Percentiles rank a stretch among this genome's conserved stretches.
phyloP scores from a whole-genome alignment of 495 filamentous ascomycete species.

The Xylaria palmicola region DNA sequence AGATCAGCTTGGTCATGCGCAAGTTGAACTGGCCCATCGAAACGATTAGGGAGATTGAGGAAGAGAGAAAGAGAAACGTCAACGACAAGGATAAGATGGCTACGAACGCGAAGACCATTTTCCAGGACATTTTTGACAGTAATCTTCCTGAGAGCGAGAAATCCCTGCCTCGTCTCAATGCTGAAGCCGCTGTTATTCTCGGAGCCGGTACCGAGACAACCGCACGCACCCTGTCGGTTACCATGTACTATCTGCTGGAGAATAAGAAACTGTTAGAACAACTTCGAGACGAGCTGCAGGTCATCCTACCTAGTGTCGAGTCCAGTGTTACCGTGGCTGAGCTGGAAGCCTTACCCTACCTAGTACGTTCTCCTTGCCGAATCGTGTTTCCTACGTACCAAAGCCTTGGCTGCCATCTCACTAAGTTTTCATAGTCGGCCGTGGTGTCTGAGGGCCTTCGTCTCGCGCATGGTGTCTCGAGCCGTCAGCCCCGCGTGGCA shows the following conservation, averaged over 20 bases:
- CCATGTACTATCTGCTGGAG: conserved; percentile 24
- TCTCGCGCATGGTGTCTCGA: neutral
- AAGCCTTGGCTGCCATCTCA: neutral
- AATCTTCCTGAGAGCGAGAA: neutral
- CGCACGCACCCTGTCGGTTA: conserved; percentile 18
- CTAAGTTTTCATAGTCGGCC: neutral
- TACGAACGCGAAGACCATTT: neutral
- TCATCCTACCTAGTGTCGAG: conserved; percentile 15
- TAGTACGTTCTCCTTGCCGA: neutral
- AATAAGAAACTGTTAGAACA: conserved; percentile 7
- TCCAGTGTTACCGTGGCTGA: conserved; percentile 17
- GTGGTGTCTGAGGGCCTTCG: conserved; percentile 5
- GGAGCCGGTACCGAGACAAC: conserved; percentile 33
- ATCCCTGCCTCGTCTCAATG: conserved; percentile 10
- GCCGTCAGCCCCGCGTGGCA: neutral
- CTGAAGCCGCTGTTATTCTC: conserved; percentile 25
- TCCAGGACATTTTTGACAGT: neutral
- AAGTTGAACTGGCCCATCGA: neutral
- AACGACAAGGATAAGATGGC: neutral
- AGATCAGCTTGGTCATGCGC: neutral
- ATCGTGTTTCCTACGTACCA: neutral
- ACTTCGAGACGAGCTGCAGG: neutral
- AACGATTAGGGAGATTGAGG: neutral
- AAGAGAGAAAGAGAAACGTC: neutral
- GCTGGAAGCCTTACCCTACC: conserved; percentile 16